Percentiles rank a stretch among this genome's conserved stretches.
Conservation (phyloP, 768 basidiomycete genomes). For the Russula brevipes region DNA sequence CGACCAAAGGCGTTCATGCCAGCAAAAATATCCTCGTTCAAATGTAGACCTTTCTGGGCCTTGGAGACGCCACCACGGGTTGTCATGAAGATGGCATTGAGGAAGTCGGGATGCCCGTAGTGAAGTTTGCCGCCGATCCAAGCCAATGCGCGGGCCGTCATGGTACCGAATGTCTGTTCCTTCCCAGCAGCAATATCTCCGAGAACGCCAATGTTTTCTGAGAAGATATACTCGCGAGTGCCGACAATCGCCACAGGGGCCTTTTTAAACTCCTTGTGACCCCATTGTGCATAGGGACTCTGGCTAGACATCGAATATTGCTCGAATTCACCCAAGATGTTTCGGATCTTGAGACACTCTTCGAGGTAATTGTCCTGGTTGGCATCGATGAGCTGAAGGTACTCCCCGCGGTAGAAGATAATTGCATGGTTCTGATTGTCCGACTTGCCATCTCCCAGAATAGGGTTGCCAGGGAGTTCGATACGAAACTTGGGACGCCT, state of each 20-base stretch:
- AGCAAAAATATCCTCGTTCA: slow-evolving; percentile 99
- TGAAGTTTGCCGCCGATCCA: slow-evolving; percentile 99
- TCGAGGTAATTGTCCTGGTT: slow-evolving; percentile 99
- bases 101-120: slow-evolving; percentile 99
- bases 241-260: slow-evolving; percentile 96
- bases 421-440: slow-evolving; percentile 99
- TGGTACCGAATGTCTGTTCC: slow-evolving; percentile 99
- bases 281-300: slow-evolving; percentile 95
- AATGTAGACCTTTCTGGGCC: slow-evolving; percentile 95
- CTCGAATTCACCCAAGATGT: slow-evolving; percentile 96
- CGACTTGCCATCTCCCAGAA: slow-evolving; percentile 97
- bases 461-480: slow-evolving; percentile 97
- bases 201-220: slow-evolving; percentile 98
- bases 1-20: slow-evolving; percentile 99
- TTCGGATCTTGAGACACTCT: slow-evolving; percentile 98
- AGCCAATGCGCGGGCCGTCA: slow-evolving; percentile 90
- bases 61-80: slow-evolving; percentile 99
- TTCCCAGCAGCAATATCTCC: slow-evolving; percentile 99
- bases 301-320: slow-evolving; percentile 86
- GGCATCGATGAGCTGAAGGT: slow-evolving; percentile 97
- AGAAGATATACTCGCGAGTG: slow-evolving; percentile 99
- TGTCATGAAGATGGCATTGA: slow-evolving; percentile 96
- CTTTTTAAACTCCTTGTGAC: slow-evolving; percentile 86
- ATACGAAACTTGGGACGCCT: slow-evolving; percentile 96
- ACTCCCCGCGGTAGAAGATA: slow-evolving; percentile 98